phyloP scores from a whole-genome alignment of 768 basidiomycete species.

The Termitomyces sp. region DNA sequence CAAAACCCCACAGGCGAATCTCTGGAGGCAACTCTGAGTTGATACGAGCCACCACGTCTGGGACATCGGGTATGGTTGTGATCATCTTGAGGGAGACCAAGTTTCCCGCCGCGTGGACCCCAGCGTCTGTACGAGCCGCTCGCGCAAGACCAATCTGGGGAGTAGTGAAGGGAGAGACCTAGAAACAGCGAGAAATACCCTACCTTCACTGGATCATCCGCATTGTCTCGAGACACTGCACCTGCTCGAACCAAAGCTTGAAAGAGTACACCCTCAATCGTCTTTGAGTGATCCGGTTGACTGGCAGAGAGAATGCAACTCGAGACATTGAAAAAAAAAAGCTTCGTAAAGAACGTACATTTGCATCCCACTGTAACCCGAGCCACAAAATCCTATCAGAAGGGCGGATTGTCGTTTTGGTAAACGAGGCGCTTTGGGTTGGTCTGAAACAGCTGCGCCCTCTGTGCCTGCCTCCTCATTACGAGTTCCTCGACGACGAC shows the following conservation, averaged over 20 bases:
- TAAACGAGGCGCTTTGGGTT: constrained; percentile 47
- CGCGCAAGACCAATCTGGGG: constrained; percentile 73
- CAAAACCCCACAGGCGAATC: constrained; percentile 89
- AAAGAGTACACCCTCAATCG: constrained; percentile 90
- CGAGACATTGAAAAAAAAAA: neutral
- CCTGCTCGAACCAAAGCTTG: constrained; percentile 84
- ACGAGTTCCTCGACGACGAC: constrained; percentile 37
- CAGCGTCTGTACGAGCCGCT: constrained; percentile 94
- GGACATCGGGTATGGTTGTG: constrained; percentile 60
- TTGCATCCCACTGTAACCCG: constrained; percentile 93
- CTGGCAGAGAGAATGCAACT: constrained; percentile 29
- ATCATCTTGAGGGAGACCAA: constrained; percentile 91
- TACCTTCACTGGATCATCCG: constrained; percentile 86
- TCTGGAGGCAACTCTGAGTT: constrained; percentile 89
- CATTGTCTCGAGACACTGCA: constrained; percentile 92
- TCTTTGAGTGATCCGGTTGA: constrained; percentile 61
- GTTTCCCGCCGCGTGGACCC: constrained; percentile 96
- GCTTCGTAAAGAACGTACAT: constrained; percentile 50
- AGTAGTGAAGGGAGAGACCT: neutral
- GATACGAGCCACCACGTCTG: constrained; percentile 63
- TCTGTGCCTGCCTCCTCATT: constrained; percentile 24
- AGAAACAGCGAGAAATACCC: neutral
- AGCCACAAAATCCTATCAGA: constrained; percentile 87
- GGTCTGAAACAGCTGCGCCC: constrained; percentile 15
- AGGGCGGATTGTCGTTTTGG: constrained; percentile 86